Percentiles rank a stretch among this genome's conserved stretches.
Evolutionary conservation across 1,284 basidiomycete species (phyloP).

Genomic region (Waitea zeae): DNA sequence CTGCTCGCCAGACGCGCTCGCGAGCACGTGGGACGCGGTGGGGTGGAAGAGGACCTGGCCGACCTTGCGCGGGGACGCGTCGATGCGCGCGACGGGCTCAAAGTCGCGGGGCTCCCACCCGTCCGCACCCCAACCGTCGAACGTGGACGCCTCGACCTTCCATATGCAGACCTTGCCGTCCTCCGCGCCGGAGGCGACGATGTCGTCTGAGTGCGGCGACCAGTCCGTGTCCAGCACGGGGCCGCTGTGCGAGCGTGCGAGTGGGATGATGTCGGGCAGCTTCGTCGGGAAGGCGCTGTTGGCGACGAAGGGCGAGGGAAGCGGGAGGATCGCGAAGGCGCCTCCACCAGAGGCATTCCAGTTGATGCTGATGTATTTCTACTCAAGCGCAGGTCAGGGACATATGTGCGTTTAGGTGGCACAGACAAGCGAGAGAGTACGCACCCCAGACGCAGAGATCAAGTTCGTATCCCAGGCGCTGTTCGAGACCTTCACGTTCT

Average conservation of each 20-base stretch:
- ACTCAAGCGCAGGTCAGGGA: constrained; percentile 1
- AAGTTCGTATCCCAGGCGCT: constrained; percentile 97
- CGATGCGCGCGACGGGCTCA: constrained; percentile 62
- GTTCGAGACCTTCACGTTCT: constrained; percentile 83
- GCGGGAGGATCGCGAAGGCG: constrained; percentile 84
- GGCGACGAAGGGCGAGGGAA: constrained; percentile 56
- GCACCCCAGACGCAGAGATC: constrained; percentile 69
- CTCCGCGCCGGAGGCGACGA: constrained; percentile 84
- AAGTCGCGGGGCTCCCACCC: constrained; percentile 74
- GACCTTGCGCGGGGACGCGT: constrained; percentile 69
- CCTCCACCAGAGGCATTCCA: constrained; percentile 95
- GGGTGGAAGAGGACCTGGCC: constrained; percentile 95
- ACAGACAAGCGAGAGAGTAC: constrained; percentile 11
- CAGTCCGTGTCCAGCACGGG: constrained; percentile 93
- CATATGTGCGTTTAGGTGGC: constrained; percentile 4
- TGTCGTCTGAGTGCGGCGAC: constrained; percentile 85
- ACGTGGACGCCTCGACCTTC: constrained; percentile 56
- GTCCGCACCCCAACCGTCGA: constrained; percentile 80
- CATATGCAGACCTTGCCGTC: constrained; percentile 89
- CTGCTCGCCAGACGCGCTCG: constrained; percentile 80
- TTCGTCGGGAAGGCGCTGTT: constrained; percentile 50
- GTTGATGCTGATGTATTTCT: constrained; percentile 84
- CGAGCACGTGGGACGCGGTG: constrained; percentile 75
- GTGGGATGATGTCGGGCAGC: constrained; percentile 83
- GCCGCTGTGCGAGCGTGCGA: constrained; percentile 76